phyloP scores from a whole-genome alignment of 208 protist species.

The Leishmania major region DNA sequence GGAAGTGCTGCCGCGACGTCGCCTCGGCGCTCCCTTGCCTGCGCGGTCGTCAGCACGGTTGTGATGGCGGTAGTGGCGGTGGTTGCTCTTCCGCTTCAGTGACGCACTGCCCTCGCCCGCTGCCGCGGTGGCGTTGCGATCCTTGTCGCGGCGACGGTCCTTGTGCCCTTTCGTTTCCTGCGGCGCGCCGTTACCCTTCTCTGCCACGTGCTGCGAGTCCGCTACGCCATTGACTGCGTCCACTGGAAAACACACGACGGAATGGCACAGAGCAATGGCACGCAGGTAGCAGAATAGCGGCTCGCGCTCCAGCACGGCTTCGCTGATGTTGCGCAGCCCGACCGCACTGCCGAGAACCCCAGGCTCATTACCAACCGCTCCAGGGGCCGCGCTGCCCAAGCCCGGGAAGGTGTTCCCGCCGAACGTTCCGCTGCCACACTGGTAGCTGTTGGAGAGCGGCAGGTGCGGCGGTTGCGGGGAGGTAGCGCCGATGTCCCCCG shows the following conservation, averaged over 20 bases:
- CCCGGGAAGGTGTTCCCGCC: background rate
- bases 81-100: background rate
- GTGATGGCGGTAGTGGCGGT: background rate
- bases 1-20: background rate
- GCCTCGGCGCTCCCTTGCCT: background rate
- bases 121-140: background rate
- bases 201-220: background rate
- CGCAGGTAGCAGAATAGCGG: conserved; percentile 66
- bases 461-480: background rate
- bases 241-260: conserved; percentile 74
- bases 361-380: background rate
- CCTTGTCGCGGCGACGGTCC: background rate
- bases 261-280: conserved; percentile 75
- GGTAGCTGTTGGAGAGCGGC: conserved; percentile 3
- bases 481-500: background rate
- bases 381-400: background rate
- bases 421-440: conserved; percentile 18
- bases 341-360: background rate
- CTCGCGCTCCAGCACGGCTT: conserved; percentile 52
- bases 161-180: background rate
- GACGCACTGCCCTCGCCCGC: background rate
- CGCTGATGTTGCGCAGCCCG: conserved; percentile 24
- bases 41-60: background rate
- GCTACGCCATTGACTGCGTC: conserved; percentile 1
- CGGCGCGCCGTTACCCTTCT: background rate